A percentile compares a stretch with the other conserved stretches of the same genome.
Evolutionary conservation across 1,139 yeast species (phyloP).

Genomic region (Suhomyces anneliseae): DNA sequence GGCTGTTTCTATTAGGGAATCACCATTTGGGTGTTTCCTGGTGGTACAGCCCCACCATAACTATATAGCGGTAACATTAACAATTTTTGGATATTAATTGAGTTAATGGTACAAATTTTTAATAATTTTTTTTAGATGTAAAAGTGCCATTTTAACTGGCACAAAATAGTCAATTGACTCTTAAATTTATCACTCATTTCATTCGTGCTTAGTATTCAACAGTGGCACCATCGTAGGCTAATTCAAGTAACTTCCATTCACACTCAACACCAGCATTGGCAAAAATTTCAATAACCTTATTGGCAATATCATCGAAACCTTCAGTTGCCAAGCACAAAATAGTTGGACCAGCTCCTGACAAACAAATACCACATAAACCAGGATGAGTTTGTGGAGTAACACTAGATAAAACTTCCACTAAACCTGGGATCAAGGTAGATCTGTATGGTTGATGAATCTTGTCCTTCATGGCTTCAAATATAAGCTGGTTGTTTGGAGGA

Average conservation of each 20-base stretch:
- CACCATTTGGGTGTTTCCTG: too few species aligned
- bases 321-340: conserved; percentile 90
- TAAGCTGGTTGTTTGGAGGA: conserved; percentile 78
- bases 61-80: too few species aligned
- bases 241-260: conserved; percentile 77
- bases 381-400: conserved; percentile 81
- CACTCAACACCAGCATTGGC: conserved; percentile 66
- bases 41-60: too few species aligned
- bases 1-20: too few species aligned
- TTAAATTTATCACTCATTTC: too few species aligned
- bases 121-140: too few species aligned
- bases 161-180: background rate
- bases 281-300: conserved; percentile 69
- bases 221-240: conserved; percentile 87
- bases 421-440: conserved; percentile 86
- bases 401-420: conserved; percentile 73
- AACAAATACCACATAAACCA: conserved; percentile 89
- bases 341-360: conserved; percentile 98
- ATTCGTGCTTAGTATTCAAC: conserved; percentile 15
- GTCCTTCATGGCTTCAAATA: conserved; percentile 95
- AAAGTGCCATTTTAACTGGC: too few species aligned
- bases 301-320: conserved; percentile 81
- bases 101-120: too few species aligned
- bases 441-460: conserved; percentile 95
- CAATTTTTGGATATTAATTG: too few species aligned